Percentiles rank a stretch among this genome's conserved stretches.
These are phyloP conservation scores for Mrakia blollopis DNA, from an alignment of 768 basidiomycete genomes.

Conservation along the genomic window DNA sequence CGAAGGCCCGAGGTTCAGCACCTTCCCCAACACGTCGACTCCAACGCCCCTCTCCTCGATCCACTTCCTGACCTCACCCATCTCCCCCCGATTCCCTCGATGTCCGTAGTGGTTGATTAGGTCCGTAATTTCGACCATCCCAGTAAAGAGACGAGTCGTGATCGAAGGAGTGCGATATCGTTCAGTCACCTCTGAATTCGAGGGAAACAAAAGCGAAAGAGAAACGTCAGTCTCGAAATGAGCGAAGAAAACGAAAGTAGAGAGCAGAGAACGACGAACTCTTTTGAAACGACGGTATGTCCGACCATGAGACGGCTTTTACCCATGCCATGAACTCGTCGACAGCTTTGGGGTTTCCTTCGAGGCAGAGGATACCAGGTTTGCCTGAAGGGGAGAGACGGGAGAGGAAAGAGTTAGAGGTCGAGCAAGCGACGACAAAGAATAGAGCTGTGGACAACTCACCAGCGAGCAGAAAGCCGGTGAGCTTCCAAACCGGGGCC, in stretches of 20 bases:
- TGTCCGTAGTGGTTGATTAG: conserved; percentile 42
- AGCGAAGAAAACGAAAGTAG: no score
- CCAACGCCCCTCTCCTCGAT: conserved; percentile 44
- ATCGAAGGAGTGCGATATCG: conserved; percentile 39
- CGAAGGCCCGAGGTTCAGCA: conserved; percentile 21
- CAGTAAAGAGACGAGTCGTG: conserved; percentile 38
- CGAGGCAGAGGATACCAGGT: conserved; percentile 46
- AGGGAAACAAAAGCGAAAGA: background rate
- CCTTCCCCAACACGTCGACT: conserved; percentile 27
- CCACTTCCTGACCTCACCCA: conserved; percentile 44
- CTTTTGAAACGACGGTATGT: conserved; percentile 48
- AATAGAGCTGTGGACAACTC: background rate
- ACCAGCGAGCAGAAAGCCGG: conserved; percentile 46
- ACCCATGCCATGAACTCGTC: conserved; percentile 45
- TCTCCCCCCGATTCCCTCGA: conserved; percentile 45
- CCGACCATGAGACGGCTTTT: conserved; percentile 46
- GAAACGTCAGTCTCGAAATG: background rate
- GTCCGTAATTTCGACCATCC: conserved; percentile 45
- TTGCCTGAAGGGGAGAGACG: conserved; percentile 42
- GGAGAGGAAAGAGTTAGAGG: background rate
- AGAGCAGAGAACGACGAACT: background rate
- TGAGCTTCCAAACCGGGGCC: conserved; percentile 41
- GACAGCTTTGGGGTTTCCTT: conserved; percentile 41
- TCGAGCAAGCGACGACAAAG: background rate
- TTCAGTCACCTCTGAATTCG: conserved; percentile 42